Evolutionary conservation across 306 rosid species (phyloP), one percentile per base, ranked within the genome.

Genomic region (Adenanthera pavonina): DNA sequence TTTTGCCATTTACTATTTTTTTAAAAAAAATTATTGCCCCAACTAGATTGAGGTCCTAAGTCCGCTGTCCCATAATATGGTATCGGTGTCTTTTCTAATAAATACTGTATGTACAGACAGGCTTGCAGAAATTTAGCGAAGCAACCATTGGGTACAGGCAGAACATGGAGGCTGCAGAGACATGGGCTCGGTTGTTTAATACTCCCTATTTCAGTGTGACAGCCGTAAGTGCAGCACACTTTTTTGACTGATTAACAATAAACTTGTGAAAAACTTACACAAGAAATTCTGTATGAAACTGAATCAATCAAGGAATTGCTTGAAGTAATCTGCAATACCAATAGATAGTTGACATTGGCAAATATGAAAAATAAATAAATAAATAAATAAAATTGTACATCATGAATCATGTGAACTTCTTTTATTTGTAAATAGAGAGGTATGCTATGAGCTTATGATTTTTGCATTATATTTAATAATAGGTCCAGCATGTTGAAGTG

Each of bases 401-500:
- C 13, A 25, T 25, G 51, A 47, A 40, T 72, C 13, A 68, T 44
- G 57, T 48, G 8, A 59, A 60, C 64, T 74, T 5, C 2, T 69
- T 72, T 53, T 8, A 57, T 35, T 25, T 74, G 15, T 19, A 35
- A 15, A 78, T 52, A 64, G 14, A 66, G 48, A 56, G 73, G 59
- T 41, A 49, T 46, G 19, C 16, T 75, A 56, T 62, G 49, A 54
- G 75, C 14, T 84, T 53, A 33, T 69, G 66, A 66, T 79, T 72
- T 53, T 60, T 82, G 33, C 74, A 57, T 73, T 69, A 13, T 85
- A 47, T 80, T 81, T 76, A 66, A 71, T 72, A 66, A 73, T 76
- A 96, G 99, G 93, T 91, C 82, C 94, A 91, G 78, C 98, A 96
- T 64, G 94, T 93, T 76, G 99, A 96, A 91, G 98, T 98, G 80